Conservation (phyloP, 1,284 basidiomycete genomes). For the Crocinoboletus sp. region DNA sequence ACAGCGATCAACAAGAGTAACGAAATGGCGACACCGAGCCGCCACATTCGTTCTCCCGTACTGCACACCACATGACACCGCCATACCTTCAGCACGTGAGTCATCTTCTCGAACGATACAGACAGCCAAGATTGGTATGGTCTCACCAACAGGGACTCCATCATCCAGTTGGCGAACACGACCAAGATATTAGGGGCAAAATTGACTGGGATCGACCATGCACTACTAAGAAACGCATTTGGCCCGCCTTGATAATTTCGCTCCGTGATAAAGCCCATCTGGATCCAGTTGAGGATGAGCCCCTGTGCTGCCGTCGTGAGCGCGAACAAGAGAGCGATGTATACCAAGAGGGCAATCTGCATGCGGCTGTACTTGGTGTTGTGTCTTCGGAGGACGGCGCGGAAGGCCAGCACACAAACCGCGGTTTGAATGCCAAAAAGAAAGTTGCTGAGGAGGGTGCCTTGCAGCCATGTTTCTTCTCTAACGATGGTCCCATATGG, state of each 20-base stretch:
- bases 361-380: not conserved
- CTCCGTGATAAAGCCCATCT: conserved; percentile 12
- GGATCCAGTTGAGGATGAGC: conserved; percentile 7
- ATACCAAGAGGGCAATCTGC: conserved; percentile 3
- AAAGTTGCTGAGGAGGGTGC: conserved; percentile 5
- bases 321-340: conserved; percentile 3
- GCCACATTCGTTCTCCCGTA: conserved; percentile 1
- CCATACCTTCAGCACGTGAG: conserved; percentile 13
- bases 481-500: not conserved
- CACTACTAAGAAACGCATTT: conserved; percentile 11
- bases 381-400: not conserved
- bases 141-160: conserved; percentile 15
- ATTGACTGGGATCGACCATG: not conserved
- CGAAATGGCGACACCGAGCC: conserved; percentile 3
- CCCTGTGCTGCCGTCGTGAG: conserved; percentile 7
- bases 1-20: conserved; percentile 4
- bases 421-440: conserved; percentile 12
- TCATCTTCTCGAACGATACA: not conserved
- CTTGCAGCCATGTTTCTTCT: conserved; percentile 18
- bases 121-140: not conserved
- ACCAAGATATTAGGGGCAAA: conserved; percentile 3
- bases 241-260: conserved; percentile 18
- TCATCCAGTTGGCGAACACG: conserved; percentile 15
- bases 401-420: conserved; percentile 5
- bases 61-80: conserved; percentile 12